Evolutionary conservation across 1,139 yeast genomes (phyloP), one percentile per base, ranked within the genome.

Genomic region (Yamadazyma diddensiae): DNA sequence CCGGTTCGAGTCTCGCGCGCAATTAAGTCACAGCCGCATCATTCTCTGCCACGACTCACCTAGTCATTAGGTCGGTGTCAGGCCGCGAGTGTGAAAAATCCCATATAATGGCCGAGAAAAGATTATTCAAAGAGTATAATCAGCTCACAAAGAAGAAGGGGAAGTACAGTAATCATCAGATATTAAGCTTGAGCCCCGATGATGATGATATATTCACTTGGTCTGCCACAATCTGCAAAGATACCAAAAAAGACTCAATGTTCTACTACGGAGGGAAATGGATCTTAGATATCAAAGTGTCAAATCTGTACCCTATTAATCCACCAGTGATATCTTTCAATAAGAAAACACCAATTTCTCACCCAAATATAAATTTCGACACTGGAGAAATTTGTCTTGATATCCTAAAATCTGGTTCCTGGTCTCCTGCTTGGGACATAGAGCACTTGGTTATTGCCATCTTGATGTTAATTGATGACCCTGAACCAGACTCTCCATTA

Each of bases 351-450:
- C 72, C 70, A 9, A 79, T 85, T 39, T 77, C 82, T 29, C 95
- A 86, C 53, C 90, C 94, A 3, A 86, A 86, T 51, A 76, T 86
- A 27, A 76, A 79, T 47, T 69, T 78, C 37, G 46, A 57, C 31
- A 79, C 82, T 1, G 95, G 95, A 0, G 92, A 82, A 43, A 82
- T 86, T 3, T 88, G 97, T 55, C 60, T 88, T n/a, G 95, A 87
- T 52, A 82, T 87, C 10, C 64, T 84, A 35, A 77, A 78, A 45
- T 54, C 51, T 24, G 70, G 62, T 7, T 73, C 72, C 40, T 88
- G 96, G 96, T 75, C 92, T 0, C 96, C 96, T 0, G 94, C 94
- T 2, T 88, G 95, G 94, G 79, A 84, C 26, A 53, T 88, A 26
- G 65, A 78, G 33, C 70, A 83, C 36, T 70, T 85, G n/a, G 65